Percentiles rank a stretch among this genome's conserved stretches.
phyloP scores from a whole-genome alignment of 2,329 filamentous ascomycete species.

The Spiromastix sp. region DNA sequence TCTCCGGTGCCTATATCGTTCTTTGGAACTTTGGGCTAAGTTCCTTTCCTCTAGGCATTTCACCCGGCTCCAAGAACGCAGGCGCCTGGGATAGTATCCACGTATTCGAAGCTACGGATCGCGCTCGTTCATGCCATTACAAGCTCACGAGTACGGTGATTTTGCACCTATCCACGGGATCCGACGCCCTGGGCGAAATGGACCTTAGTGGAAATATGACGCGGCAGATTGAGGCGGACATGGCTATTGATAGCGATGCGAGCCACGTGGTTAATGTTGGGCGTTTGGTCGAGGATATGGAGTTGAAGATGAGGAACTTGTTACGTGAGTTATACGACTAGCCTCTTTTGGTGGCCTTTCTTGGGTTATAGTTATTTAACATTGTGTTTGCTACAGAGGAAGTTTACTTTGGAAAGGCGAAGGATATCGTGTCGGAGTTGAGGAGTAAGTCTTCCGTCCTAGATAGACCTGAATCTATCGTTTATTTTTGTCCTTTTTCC shows the following conservation, averaged over 20 bases:
- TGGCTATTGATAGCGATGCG: constrained; percentile 79
- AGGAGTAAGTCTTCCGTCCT: constrained; percentile 51
- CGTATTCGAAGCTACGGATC: constrained; percentile 93
- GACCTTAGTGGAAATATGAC: constrained; percentile 98
- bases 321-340: constrained; percentile 48
- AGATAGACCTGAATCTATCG: neutral
- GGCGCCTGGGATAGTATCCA: constrained; percentile 98
- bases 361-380: too few relatives aligned
- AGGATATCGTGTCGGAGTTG: constrained; percentile 93
- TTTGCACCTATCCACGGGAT: constrained; percentile 65
- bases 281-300: constrained; percentile 94
- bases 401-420: constrained; percentile 98
- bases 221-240: constrained; percentile 83
- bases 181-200: constrained; percentile 64
- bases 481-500: constrained; percentile 3
- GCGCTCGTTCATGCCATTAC: constrained; percentile 86
- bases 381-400: constrained; percentile 48
- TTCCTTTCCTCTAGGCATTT: constrained; percentile 42
- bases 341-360: too few relatives aligned
- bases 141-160: constrained; percentile 97
- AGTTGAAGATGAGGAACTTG: constrained; percentile 97
- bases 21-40: neutral
- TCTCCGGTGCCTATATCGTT: constrained; percentile 7
- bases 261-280: constrained; percentile 95
- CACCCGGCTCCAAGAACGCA: constrained; percentile 55